A percentile compares a stretch with the other conserved stretches of the same genome.
phyloP scores from a whole-genome alignment of 129 eudicot genomes.

The Sambucus nigra region DNA sequence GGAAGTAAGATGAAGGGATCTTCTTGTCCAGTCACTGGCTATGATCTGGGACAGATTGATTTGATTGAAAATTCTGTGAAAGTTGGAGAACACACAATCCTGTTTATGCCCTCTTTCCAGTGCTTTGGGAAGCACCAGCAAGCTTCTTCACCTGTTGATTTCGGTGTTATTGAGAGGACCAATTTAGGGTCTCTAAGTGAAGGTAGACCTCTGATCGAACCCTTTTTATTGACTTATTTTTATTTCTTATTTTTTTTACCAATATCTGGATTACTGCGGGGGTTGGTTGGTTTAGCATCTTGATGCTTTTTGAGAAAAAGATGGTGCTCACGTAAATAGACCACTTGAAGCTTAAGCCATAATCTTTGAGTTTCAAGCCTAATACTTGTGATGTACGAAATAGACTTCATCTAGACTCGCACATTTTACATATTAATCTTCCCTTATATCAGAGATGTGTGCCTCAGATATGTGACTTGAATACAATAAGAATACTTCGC shows the following conservation, averaged over 20 bases:
- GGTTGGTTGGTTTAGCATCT: background rate
- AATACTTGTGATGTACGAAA: background rate
- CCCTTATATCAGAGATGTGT: background rate
- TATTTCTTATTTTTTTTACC: no score
- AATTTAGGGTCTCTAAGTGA: slow-evolving; percentile 67
- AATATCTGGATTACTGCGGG: no score
- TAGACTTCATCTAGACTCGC: background rate
- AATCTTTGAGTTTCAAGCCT: no score
- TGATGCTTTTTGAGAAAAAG: background rate
- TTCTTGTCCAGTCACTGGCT: slow-evolving; percentile 54
- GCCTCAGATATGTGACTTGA: no score
- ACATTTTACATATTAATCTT: background rate
- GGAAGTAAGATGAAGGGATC: slow-evolving; percentile 20
- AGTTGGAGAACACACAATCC: slow-evolving; percentile 58
- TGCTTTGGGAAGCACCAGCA: slow-evolving; percentile 39
- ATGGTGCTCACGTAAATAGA: background rate
- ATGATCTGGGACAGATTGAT: slow-evolving; percentile 35
- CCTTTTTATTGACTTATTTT: background rate
- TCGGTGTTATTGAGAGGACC: slow-evolving; percentile 71
- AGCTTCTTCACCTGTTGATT: slow-evolving; percentile 40
- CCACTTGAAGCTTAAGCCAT: no score
- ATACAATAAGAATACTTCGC: no score
- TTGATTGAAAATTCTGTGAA: slow-evolving; percentile 39
- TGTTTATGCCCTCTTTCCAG: slow-evolving; percentile 71
- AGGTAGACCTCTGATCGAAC: slow-evolving; percentile 40